Evolutionary conservation across 2,329 filamentous ascomycete species (phyloP).

Genomic region (Ophiocordyceps sinensis): DNA sequence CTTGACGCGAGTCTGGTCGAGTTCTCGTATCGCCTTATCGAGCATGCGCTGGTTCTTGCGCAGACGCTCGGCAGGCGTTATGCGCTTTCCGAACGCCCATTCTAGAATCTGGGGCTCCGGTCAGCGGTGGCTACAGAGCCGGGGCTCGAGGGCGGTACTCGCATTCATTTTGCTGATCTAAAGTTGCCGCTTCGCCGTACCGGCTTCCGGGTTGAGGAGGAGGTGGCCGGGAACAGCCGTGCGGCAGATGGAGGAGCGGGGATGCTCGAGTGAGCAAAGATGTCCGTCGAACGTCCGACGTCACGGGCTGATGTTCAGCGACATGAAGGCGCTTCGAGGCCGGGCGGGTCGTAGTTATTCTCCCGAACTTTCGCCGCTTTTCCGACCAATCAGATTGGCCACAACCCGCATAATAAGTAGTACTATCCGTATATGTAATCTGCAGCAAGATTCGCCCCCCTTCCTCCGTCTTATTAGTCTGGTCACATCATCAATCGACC

Average conservation of each 20-base stretch:
- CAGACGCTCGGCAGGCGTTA: conserved; percentile 86
- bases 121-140: conserved; percentile 5
- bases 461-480: no score
- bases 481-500: neutral
- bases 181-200: no score
- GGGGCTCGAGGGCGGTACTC: conserved; percentile 11
- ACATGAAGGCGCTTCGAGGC: no score
- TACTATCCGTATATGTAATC: no score
- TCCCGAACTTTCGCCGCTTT: conserved; percentile 11
- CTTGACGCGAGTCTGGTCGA: conserved; percentile 89
- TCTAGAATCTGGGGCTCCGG: conserved; percentile 60
- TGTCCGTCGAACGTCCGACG: no score
- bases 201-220: no score
- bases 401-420: neutral
- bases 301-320: no score
- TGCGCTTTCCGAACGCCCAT: conserved; percentile 98
- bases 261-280: no score
- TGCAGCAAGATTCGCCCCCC: neutral
- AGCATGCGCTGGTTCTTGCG: conserved; percentile 92
- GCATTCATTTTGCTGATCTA: conserved; percentile 37
- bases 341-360: no score
- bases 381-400: conserved; percentile 13
- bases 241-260: no score
- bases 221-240: no score
- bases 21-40: conserved; percentile 91